Evolutionary conservation across 768 basidiomycete genomes (phyloP).

Genomic region (Suillus placidus): DNA sequence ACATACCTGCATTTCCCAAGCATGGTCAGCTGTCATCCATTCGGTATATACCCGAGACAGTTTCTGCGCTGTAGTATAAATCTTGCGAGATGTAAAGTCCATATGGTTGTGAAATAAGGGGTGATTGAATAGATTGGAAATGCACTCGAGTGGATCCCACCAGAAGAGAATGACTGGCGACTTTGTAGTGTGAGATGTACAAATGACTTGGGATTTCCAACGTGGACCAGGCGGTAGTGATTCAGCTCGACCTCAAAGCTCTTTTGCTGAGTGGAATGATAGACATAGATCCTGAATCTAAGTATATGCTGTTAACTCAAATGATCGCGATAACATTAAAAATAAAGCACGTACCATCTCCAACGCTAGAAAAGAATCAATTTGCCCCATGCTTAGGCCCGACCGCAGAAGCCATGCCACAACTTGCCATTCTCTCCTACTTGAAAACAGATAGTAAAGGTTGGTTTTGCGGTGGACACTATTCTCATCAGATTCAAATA

Average conservation of each 20-base stretch:
- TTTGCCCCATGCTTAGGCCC: conserved; percentile 32
- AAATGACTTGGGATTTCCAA: conserved; percentile 23
- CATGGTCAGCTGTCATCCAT: conserved; percentile 26
- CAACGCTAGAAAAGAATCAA: conserved; percentile 33
- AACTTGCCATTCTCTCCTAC: conserved; percentile 33
- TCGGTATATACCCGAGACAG: conserved; percentile 20
- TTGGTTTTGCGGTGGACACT: neutral
- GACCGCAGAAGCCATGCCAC: conserved; percentile 31
- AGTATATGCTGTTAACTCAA: neutral
- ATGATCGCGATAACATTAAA: neutral
- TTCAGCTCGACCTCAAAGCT: conserved; percentile 21
- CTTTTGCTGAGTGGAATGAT: conserved; percentile 29
- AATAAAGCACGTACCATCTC: conserved; percentile 23
- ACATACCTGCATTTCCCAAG: conserved; percentile 32
- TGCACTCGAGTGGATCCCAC: conserved; percentile 28
- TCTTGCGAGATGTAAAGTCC: conserved; percentile 19
- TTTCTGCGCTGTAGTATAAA: conserved; percentile 14
- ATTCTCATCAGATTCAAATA: neutral
- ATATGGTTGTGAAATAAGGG: conserved; percentile 24
- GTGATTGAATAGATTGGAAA: conserved; percentile 23
- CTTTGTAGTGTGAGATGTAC: conserved; percentile 21
- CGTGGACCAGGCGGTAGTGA: conserved; percentile 22
- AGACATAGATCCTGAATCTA: conserved; percentile 10
- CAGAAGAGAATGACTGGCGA: conserved; percentile 25
- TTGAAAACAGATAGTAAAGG: too few relatives aligned